Evolutionary conservation across 768 basidiomycete genomes (phyloP), one percentile per base, ranked within the genome.

Genomic region (Sarcodon aspratus): DNA sequence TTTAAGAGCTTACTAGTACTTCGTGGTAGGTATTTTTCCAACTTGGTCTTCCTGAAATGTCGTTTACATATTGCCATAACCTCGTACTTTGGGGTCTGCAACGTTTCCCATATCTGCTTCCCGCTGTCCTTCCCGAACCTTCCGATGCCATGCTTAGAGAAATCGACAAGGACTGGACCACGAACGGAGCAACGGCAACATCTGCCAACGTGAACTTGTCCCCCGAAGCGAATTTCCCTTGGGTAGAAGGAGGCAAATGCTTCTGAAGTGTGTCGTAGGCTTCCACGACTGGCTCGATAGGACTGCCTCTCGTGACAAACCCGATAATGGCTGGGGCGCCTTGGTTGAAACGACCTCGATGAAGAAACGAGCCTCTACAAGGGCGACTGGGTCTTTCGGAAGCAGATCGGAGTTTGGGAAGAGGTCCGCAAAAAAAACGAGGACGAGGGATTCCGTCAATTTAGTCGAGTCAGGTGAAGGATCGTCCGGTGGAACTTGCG

Each of bases 331-430:
- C 0, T 62, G 59, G 47, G 71, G 64, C n/a, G 57, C 47, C 78
- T 60, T 48, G 69, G 71, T 48, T 65, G 70, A 3, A 17, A 76
- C 63, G 1, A 67, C 61, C 48, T 82, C 77, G 57, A 76, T 69
- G 63, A 82, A 79, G 61, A 82, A 74, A 12, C 79, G 75, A 12
- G 68, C 71, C 45, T 70, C 64, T 35, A 81, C 80, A 33, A 78
- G 73, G 9, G 57, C 53, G 36, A 82, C 69, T 0, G 76, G 75
- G 55, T 79, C 74, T 5, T 62, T 58, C 0, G 81, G 79, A 11
- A 77, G 68, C 12, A 80, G 65, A 10, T 49, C 42, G 18, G 71
- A 66, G 40, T 64, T 55, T 0, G 72, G 70, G 56, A 68, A 73
- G 42, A 80, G 59, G 57, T 80, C 80, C 2, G 78, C 75, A 47